Base-by-base conservation (phyloP, 208 protist genomes). In the Wallacemonas sp. region DNA sequence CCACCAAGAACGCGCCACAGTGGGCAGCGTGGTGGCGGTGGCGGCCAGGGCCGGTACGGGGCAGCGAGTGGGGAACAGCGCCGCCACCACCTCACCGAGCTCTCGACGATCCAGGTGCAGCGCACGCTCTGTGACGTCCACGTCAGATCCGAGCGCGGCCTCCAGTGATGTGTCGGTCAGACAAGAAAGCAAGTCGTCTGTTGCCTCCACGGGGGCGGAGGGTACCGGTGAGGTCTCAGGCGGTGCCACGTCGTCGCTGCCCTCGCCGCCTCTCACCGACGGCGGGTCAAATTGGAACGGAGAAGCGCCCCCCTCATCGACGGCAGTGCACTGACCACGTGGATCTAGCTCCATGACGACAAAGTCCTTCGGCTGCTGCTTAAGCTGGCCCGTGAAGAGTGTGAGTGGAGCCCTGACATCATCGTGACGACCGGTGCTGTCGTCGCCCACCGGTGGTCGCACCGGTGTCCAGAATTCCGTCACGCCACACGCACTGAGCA, bases 341-440 rank as follows among this genome's bases (percentile, higher is more conserved):
- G 69, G 68, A 45, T 94, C 88, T 13, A 92, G 50, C 58, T 94
- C 88, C 9, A 91, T 83, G 29, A 94, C 88, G 4, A 87, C 54
- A 60, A 94, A 94, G 61, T 91, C 84, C 15, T 84, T 77, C n/a
- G 85, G 78, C 0, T 15, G 17, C 2, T 52, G 8, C 70, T 94
- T 94, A 10, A 94, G 29, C 10, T 71, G 38, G 17, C 63, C 82
- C 1, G 72, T 71, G 45, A 66, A 68, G 10, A 55, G 26, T 44
- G 30, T n/a, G n/a, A n/a, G n/a, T n/a, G n/a, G n/a, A n/a, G n/a
- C n/a, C n/a, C n/a, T n/a, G n/a, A n/a, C n/a, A n/a, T n/a, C n/a
- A n/a, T n/a, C n/a, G n/a, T n/a, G n/a, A n/a, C n/a, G n/a, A n/a
- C n/a, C n/a, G n/a, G n/a, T n/a, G n/a, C n/a, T n/a, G n/a, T n/a